Conservation (phyloP, 1,139 yeast genomes). For the Yamadazyma sp. region DNA sequence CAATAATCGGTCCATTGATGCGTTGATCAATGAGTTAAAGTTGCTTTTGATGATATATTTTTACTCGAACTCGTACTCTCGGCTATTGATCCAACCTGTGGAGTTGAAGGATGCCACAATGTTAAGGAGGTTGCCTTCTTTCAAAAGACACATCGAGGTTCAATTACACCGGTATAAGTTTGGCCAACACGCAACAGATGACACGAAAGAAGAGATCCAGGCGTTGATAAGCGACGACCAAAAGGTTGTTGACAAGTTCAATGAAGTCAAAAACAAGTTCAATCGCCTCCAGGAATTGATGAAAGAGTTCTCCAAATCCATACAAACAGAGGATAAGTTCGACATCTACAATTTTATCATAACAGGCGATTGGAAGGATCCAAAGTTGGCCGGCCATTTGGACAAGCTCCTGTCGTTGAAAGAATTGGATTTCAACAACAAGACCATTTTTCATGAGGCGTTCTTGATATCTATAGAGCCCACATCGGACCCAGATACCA, state of each 20-base stretch:
- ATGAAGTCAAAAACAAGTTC: slow-evolving; percentile 1
- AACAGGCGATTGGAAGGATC: slow-evolving; percentile 1
- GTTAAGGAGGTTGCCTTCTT: slow-evolving; percentile 38
- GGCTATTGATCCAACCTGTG: slow-evolving; percentile 11
- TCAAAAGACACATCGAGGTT: slow-evolving; percentile 35
- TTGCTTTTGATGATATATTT: slow-evolving; percentile 69
- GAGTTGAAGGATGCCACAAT: slow-evolving; percentile 15
- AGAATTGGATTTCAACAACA: slow-evolving; percentile 21
- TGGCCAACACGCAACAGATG: slow-evolving; percentile 1
- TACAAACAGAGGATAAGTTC: not conserved
- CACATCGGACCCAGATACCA: slow-evolving; percentile 18
- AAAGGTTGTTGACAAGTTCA: slow-evolving; percentile 5
- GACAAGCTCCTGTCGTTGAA: slow-evolving; percentile 1
- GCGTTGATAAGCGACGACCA: slow-evolving; percentile 18
- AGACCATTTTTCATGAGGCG: slow-evolving; percentile 35
- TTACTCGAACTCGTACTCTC: slow-evolving; percentile 47
- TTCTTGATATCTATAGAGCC: slow-evolving; percentile 39
- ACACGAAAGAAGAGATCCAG: slow-evolving; percentile 9
- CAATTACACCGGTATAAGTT: slow-evolving; percentile 12
- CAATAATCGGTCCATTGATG: slow-evolving; percentile 53
- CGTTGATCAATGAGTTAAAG: slow-evolving; percentile 53
- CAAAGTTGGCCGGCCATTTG: not conserved
- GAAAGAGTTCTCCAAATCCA: not conserved
- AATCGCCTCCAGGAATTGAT: not conserved
- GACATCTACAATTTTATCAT: slow-evolving; percentile 4